Conservation (phyloP, 2,329 filamentous ascomycete genomes). For the Hymenoscyphus scutula region DNA sequence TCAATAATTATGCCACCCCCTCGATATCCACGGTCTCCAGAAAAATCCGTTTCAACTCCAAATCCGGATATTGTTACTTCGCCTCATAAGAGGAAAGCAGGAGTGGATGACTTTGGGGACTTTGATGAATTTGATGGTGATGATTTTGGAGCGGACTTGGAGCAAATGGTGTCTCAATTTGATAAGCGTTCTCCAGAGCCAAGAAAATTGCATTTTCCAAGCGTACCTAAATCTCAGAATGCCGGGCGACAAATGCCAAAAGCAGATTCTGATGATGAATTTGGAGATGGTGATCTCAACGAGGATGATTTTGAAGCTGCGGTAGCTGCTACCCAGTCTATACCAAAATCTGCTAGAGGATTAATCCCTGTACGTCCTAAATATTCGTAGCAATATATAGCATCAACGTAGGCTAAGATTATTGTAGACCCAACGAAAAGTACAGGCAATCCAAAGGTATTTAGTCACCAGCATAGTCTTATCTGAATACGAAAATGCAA, state of each 20-base stretch:
- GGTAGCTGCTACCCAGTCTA: constrained; percentile 68
- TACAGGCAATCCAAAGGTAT: constrained; percentile 81
- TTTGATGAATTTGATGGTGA: constrained; percentile 53
- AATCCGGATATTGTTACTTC: neutral
- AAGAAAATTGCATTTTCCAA: neutral
- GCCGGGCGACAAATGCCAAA: constrained; percentile 30
- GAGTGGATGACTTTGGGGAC: constrained; percentile 63
- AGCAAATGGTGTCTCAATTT: constrained; percentile 55
- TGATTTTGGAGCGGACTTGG: constrained; percentile 55
- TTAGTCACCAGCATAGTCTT: constrained; percentile 72
- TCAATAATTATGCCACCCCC: constrained; percentile 4
- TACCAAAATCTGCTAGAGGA: constrained; percentile 35
- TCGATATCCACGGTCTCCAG: neutral
- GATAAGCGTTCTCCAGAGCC: constrained; percentile 40
- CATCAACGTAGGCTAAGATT: constrained; percentile 54
- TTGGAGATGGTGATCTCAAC: constrained; percentile 61
- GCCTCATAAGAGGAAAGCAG: neutral
- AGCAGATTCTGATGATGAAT: constrained; percentile 66
- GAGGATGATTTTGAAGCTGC: constrained; percentile 74
- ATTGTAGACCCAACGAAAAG: constrained; percentile 64
- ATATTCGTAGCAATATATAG: constrained; percentile 33
- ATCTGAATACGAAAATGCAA: constrained; percentile 63
- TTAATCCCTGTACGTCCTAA: constrained; percentile 53
- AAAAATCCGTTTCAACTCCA: neutral
- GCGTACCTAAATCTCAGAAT: constrained; percentile 2